Percentiles rank a stretch among this genome's conserved stretches.
phyloP scores from a whole-genome alignment of 495 filamentous ascomycete species.

The Cudoniella acicularis region DNA sequence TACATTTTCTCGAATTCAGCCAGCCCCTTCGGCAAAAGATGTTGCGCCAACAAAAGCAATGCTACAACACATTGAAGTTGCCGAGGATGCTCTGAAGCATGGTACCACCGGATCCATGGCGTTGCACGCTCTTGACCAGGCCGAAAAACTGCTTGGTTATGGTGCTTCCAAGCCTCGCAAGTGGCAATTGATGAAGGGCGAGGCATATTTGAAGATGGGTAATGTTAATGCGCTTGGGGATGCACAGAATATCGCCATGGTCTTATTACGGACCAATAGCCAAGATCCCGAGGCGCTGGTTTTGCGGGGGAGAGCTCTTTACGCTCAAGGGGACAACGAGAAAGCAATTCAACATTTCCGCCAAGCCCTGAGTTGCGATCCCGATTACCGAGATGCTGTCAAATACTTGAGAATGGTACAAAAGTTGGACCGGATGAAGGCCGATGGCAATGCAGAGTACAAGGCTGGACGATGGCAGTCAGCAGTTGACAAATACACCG shows the following conservation, averaged over 20 bases:
- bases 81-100: constrained; percentile 67
- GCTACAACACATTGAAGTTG: constrained; percentile 75
- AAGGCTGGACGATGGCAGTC: constrained; percentile 75
- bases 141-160: constrained; percentile 69
- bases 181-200: constrained; percentile 88
- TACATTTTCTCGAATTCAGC: constrained; percentile 68
- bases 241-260: constrained; percentile 88
- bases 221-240: constrained; percentile 84
- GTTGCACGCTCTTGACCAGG: constrained; percentile 84
- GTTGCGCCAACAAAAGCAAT: constrained; percentile 74
- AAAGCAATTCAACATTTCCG: constrained; percentile 93
- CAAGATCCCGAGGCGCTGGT: constrained; percentile 93
- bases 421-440: constrained; percentile 89
- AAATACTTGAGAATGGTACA: constrained; percentile 82
- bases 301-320: constrained; percentile 80
- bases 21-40: constrained; percentile 79
- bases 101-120: constrained; percentile 85
- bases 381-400: constrained; percentile 80
- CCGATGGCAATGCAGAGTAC: constrained; percentile 87
- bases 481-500: constrained; percentile 78
- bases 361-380: constrained; percentile 85
- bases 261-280: constrained; percentile 75
- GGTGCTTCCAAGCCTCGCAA: constrained; percentile 78
- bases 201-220: constrained; percentile 93
- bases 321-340: constrained; percentile 88